Percentiles rank a stretch among this genome's conserved stretches.
Evolutionary conservation across 208 protist genomes (phyloP).

Genomic region (Acanthamoeba healyi): DNA sequence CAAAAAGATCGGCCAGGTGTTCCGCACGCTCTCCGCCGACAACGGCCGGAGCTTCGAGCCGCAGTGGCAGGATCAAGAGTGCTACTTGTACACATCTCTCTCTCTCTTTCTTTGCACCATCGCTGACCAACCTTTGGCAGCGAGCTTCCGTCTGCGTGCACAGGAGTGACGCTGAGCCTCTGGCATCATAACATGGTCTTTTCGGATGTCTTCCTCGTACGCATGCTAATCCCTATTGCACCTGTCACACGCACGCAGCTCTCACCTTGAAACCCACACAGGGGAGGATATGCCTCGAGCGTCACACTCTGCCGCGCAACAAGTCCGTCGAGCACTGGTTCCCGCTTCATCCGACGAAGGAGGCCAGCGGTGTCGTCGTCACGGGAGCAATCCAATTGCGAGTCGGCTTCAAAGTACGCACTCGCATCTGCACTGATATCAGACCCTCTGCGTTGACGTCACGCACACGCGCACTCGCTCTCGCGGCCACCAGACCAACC

Average conservation of each 20-base stretch:
- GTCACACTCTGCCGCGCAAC: slow-evolving; percentile 4
- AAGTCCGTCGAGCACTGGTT: slow-evolving; percentile 29
- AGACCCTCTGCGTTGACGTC: neutral
- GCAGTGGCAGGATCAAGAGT: slow-evolving; percentile 19
- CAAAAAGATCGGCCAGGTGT: slow-evolving; percentile 4
- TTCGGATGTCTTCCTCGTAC: slow-evolving; percentile 1
- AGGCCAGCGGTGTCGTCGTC: neutral
- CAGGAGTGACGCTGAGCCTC: slow-evolving; percentile 14
- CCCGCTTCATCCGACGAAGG: neutral
- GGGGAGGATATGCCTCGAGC: slow-evolving; percentile 7
- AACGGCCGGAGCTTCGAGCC: slow-evolving; percentile 11
- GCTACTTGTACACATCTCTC: neutral
- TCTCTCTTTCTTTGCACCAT: neutral
- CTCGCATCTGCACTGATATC: neutral
- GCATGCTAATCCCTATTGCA: neutral
- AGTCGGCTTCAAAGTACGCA: slow-evolving; percentile 14
- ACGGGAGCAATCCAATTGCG: neutral
- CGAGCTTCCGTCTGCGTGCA: neutral
- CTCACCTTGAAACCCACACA: neutral
- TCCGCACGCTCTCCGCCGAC: neutral
- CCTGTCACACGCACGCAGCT: no score
- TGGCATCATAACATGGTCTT: slow-evolving; percentile 4
- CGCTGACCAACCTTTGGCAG: neutral
- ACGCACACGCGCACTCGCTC: neutral
- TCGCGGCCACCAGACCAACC: neutral